Evolutionary conservation across 78 protist genomes (phyloP).

Genomic region (Dictyostelium capitatum): DNA sequence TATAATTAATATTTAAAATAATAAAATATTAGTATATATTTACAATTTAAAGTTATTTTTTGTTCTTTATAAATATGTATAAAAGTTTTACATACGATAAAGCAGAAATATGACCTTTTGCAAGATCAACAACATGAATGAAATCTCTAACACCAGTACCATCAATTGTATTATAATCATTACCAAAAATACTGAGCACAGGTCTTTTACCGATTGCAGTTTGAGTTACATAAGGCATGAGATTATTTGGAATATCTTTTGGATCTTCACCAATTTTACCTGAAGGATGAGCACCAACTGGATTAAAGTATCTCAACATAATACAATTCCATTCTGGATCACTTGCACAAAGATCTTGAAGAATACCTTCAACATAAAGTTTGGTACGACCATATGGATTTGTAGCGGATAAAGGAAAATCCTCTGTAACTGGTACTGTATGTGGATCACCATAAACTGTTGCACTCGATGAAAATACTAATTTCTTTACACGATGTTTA

Average conservation of each 20-base stretch:
- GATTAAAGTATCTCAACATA: constrained; percentile 98
- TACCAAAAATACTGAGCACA: constrained; percentile 94
- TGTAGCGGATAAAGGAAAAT: constrained; percentile 87
- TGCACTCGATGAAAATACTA: constrained; percentile 98
- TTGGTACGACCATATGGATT: constrained; percentile 99
- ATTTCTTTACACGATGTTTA: constrained; percentile 47
- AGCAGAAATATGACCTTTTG: constrained; percentile 95
- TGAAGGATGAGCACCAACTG: constrained; percentile 97
- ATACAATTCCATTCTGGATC: constrained; percentile 81
- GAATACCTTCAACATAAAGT: constrained; percentile 94
- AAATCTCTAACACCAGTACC: constrained; percentile 99
- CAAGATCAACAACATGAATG: constrained; percentile 98
- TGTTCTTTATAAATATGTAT: not conserved
- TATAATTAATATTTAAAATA: not conserved
- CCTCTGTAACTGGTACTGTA: constrained; percentile 88
- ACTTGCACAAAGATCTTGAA: constrained; percentile 68
- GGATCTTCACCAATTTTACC: constrained; percentile 99
- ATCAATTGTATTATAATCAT: constrained; percentile 97
- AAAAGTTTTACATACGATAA: constrained; percentile 6
- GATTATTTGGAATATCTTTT: constrained; percentile 94
- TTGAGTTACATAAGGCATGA: constrained; percentile 96
- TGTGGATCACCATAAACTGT: constrained; percentile 97
- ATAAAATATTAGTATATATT: not conserved
- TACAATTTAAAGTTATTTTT: not conserved
- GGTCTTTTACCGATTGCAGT: constrained; percentile 95